Base-by-base conservation (phyloP, 345 rosid species). In the Geranium brycei region DNA sequence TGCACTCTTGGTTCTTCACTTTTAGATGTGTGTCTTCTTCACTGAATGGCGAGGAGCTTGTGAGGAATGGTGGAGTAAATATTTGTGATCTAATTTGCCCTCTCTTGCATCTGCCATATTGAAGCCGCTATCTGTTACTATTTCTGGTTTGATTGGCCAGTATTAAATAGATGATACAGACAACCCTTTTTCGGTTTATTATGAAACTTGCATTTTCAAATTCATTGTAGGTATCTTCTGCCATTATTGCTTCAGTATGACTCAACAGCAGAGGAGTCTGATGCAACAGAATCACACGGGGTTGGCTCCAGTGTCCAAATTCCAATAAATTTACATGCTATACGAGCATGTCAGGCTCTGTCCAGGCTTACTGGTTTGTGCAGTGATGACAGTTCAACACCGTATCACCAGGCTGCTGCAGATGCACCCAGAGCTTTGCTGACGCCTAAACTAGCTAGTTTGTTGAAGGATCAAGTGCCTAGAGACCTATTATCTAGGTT, bases 221-320 rank as follows among this genome's bases (percentile, higher is more conserved):
- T 30, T 35, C 71, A 28, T 60, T 71, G 35, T 82, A 93, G 99
- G 99, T 91, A 79, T 76, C 96, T 93, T 57, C 71, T 93, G 66
- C 99, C 99, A 47, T 74, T 91, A 76, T 75, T 93, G 83, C 89
- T 93, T 63, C 99, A 93, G 78, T 93, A 83, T 78, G 99, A 93
- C 83, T 88, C 99, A 60, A 93, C 99, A 64, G 99, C 96, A 6
- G 95, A 87, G 75, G 97, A 88, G 73, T 81, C 95, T 60, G 89
- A 82, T 64, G 72, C 82, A 17, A 64, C 41, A 5, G 96, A 88
- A 73, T 86, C 97, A 32, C 96, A 81, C 72, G 96, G 91, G 63
- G 99, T 91, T 76, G 99, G 99, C 70, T 82, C 88, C 70, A 91
- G 97, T 77, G 87, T 90, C 77, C 99, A 93, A 79, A 88, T 84